These are phyloP conservation scores for Neurospora sp. DNA, from an alignment of 495 filamentous ascomycete species.

Conservation along the genomic window DNA sequence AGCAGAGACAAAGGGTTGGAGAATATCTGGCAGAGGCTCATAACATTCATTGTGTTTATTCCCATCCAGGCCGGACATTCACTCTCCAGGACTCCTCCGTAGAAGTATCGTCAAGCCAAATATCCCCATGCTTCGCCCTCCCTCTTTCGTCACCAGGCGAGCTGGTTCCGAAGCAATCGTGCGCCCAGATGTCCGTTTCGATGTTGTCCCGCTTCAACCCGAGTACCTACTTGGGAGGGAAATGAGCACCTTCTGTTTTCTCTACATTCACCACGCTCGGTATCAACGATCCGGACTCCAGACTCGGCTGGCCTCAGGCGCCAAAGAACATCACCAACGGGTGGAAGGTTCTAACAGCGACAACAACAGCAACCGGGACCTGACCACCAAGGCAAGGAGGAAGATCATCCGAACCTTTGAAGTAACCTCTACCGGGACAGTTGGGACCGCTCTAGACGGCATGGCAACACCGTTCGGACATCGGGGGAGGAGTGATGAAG, in stretches of 20 bases:
- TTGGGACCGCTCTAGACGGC: background rate
- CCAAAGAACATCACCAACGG: background rate
- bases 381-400: background rate
- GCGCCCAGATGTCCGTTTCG: background rate
- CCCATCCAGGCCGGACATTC: background rate
- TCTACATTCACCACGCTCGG: background rate
- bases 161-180: background rate
- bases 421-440: background rate
- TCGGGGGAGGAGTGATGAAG: background rate
- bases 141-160: background rate
- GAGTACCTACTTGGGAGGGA: background rate
- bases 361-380: background rate
- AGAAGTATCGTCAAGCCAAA: background rate
- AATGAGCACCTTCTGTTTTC: background rate
- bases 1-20: background rate
- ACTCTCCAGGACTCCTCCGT: background rate
- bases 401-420: background rate
- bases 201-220: background rate
- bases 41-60: background rate
- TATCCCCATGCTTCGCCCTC: background rate
- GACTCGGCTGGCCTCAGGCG: background rate
- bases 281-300: background rate
- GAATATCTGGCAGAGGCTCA: background rate
- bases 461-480: background rate
- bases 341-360: background rate